Percentiles rank a stretch among this genome's conserved stretches.
Evolutionary conservation across 2,329 filamentous ascomycete genomes (phyloP).

Genomic region (Colletotrichum trifolii): DNA sequence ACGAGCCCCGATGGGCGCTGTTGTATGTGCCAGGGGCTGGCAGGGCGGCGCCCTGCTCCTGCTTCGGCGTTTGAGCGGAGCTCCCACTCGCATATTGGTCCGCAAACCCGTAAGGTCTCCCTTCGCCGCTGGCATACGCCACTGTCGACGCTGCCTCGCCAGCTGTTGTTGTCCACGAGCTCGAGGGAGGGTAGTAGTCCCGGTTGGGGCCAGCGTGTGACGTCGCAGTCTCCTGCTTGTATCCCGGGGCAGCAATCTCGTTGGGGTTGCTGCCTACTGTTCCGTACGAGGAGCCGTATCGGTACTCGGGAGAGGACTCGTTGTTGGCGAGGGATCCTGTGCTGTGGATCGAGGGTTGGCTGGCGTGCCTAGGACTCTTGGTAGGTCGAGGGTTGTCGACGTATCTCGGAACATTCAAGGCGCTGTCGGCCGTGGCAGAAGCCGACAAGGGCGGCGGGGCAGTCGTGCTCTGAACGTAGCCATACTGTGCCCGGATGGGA

Average conservation of each 20-base stretch:
- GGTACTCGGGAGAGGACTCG: conserved; percentile 65
- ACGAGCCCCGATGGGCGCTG: conserved; percentile 54
- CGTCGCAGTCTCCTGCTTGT: conserved; percentile 45
- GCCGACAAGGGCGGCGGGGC: conserved; percentile 62
- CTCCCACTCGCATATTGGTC: conserved; percentile 59
- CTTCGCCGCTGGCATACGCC: conserved; percentile 58
- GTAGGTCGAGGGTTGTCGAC: conserved; percentile 66
- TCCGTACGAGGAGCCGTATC: conserved; percentile 62
- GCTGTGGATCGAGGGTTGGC: conserved; percentile 65
- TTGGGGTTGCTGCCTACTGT: conserved; percentile 46
- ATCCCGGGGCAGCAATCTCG: conserved; percentile 47
- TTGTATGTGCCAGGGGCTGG: conserved; percentile 55
- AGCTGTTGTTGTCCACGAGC: conserved; percentile 63
- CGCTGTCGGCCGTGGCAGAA: conserved; percentile 54
- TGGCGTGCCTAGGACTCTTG: conserved; percentile 66
- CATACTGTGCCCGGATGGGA: conserved; percentile 64
- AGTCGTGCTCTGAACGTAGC: conserved; percentile 63
- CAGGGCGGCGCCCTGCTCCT: conserved; percentile 45
- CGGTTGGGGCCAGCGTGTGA: conserved; percentile 47
- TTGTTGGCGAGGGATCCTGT: conserved; percentile 59
- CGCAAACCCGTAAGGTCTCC: conserved; percentile 60
- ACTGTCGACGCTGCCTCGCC: conserved; percentile 57
- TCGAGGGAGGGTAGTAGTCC: conserved; percentile 65
- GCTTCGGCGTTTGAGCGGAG: conserved; percentile 45
- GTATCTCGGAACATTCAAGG: conserved; percentile 66